Conservation (phyloP, 2,329 filamentous ascomycete genomes). For the Penicillium sumatraense region DNA sequence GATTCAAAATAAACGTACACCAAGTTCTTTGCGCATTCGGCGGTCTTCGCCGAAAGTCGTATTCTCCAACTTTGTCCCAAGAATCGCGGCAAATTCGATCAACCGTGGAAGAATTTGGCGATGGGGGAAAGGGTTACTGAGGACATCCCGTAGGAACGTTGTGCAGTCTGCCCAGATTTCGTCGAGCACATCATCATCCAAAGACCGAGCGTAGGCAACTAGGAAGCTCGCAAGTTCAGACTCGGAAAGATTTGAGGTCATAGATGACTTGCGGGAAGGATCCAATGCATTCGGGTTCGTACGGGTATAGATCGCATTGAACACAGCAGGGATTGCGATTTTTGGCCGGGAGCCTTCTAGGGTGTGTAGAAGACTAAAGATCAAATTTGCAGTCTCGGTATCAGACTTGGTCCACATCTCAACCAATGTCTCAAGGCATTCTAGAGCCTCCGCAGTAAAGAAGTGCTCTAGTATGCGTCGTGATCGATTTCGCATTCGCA, state of each 20-base stretch:
- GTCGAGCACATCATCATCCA: conserved; percentile 97
- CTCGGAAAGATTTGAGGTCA: conserved; percentile 84
- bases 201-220: conserved; percentile 83
- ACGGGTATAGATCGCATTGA: conserved; percentile 94
- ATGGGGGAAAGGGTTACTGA: conserved; percentile 93
- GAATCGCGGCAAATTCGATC: conserved; percentile 83
- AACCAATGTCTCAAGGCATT: conserved; percentile 90
- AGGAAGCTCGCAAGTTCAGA: conserved; percentile 85
- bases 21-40: conserved; percentile 87
- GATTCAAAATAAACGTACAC: conserved; percentile 60
- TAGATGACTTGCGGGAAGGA: conserved; percentile 77
- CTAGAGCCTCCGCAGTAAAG: conserved; percentile 87
- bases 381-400: conserved; percentile 61
- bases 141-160: conserved; percentile 83
- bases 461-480: conserved; percentile 88
- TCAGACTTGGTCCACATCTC: conserved; percentile 73
- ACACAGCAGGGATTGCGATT: conserved; percentile 89
- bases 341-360: conserved; percentile 89
- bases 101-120: conserved; percentile 84
- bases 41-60: conserved; percentile 95
- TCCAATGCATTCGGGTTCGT: conserved; percentile 84
- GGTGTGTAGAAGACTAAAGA: conserved; percentile 86
- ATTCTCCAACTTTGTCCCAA: conserved; percentile 96
- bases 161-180: conserved; percentile 98
- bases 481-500: conserved; percentile 88